Percentiles rank a stretch among this genome's conserved stretches.
Conservation (phyloP, 2,329 filamentous ascomycete species). For the Colletotrichum sp. region DNA sequence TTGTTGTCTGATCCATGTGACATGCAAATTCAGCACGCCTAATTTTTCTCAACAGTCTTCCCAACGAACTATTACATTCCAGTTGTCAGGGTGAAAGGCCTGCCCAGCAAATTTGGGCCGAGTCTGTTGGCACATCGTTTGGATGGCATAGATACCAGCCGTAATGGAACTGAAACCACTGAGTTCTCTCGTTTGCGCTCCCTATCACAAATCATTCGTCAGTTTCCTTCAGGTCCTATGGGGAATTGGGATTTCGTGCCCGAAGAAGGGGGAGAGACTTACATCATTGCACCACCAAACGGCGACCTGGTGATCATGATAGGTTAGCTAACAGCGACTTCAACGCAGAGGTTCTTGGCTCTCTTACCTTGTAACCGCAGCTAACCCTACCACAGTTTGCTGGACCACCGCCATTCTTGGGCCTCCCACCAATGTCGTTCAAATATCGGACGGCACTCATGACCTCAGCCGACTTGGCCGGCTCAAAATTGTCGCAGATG, state of each 20-base stretch:
- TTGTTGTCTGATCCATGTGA: neutral
- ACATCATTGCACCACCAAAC: constrained; percentile 1
- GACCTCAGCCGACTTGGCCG: neutral
- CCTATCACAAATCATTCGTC: neutral
- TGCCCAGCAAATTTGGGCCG: neutral
- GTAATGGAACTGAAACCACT: neutral
- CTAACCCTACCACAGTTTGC: neutral
- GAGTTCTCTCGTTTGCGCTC: neutral
- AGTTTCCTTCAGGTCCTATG: neutral
- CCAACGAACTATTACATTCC: neutral
- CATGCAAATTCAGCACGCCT: neutral
- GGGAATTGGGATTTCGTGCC: fast-evolving
- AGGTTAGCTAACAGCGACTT: neutral
- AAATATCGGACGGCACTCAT: neutral
- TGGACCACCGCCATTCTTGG: neutral
- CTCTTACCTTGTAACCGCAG: neutral
- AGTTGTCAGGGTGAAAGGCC: neutral
- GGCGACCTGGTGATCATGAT: neutral
- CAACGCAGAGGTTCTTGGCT: neutral
- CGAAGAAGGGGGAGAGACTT: neutral
- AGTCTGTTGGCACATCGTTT: neutral
- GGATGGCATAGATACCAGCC: neutral
- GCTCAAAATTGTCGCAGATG: neutral
- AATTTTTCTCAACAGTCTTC: neutral
- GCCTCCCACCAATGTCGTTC: neutral